Conservation (phyloP, 257 asterid genomes). For the Forsythia suspensa region DNA sequence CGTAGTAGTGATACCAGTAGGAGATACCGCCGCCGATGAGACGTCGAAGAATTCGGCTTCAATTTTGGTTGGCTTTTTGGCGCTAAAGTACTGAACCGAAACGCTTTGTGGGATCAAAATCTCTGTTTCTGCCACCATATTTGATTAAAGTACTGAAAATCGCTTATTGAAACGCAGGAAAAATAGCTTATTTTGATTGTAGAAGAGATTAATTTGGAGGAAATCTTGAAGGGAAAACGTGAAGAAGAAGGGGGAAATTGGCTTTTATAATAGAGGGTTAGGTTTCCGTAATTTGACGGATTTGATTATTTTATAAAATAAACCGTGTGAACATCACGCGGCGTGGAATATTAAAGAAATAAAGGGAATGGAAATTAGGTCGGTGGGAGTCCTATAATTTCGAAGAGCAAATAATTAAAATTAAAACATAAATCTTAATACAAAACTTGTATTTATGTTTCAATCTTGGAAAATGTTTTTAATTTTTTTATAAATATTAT, state of each 20-base stretch:
- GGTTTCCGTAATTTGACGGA: background rate
- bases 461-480: too few relatives aligned
- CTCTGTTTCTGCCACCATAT: conserved; percentile 31
- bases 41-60: conserved; percentile 23
- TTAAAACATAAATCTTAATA: too few relatives aligned
- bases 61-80: conserved; percentile 4
- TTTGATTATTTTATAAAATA: background rate
- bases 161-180: background rate
- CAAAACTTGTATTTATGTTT: too few relatives aligned
- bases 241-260: background rate
- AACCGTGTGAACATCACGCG: background rate
- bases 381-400: background rate
- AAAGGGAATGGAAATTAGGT: background rate
- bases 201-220: background rate
- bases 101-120: conserved; percentile 27
- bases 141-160: background rate
- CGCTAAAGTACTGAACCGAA: conserved; percentile 37
- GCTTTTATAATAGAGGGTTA: background rate
- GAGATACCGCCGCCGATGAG: background rate
- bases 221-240: background rate
- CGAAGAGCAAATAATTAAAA: background rate
- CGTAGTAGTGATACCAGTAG: background rate
- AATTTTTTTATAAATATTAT: too few relatives aligned
- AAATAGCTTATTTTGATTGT: background rate
- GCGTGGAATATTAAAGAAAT: background rate